Percentiles rank a stretch among this genome's conserved stretches.
These are phyloP conservation scores for Wickerhamiella qilinensis DNA, from an alignment of 805 yeast genomes.

Conservation along the genomic window DNA sequence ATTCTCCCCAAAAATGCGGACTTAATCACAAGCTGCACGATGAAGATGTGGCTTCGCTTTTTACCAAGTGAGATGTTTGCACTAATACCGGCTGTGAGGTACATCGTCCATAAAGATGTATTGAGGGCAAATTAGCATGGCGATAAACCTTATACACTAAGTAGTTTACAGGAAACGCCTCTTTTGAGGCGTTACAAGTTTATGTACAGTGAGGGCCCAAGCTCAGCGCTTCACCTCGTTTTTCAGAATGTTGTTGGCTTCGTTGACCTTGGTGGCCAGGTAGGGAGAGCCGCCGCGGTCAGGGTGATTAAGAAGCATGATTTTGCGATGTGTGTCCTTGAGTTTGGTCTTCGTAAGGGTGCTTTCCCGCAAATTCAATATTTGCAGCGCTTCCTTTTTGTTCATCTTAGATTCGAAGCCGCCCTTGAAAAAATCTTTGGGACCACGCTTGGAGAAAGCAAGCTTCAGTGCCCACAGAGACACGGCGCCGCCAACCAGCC, in stretches of 20 bases:
- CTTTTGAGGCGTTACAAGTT: too few species aligned
- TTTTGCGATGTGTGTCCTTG: conserved; percentile 60
- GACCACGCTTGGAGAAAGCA: conserved; percentile 28
- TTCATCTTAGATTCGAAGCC: conserved; percentile 87
- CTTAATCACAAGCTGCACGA: conserved; percentile 67
- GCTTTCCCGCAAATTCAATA: conserved; percentile 43
- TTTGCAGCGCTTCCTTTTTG: conserved; percentile 74
- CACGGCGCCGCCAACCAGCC: conserved; percentile 54
- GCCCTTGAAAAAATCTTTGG: conserved; percentile 67
- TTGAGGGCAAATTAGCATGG: not conserved
- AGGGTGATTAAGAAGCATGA: conserved; percentile 84
- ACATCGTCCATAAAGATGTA: too few species aligned
- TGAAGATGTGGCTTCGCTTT: conserved; percentile 86
- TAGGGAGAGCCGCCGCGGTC: conserved; percentile 88
- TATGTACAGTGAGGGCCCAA: too few species aligned
- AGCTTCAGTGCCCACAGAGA: conserved; percentile 22
- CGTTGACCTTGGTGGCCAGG: conserved; percentile 80
- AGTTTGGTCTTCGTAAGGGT: conserved; percentile 27
- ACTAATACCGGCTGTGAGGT: too few species aligned
- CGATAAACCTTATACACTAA: not conserved
- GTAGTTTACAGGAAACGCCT: not conserved
- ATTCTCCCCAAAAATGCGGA: conserved; percentile 95
- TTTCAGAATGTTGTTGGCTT: conserved; percentile 71
- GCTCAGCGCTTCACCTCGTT: conserved; percentile 32
- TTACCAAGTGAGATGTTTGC: conserved; percentile 40